Evolutionary conservation across 1,284 basidiomycete species (phyloP).

Genomic region (Hypsizygus ulmarius): DNA sequence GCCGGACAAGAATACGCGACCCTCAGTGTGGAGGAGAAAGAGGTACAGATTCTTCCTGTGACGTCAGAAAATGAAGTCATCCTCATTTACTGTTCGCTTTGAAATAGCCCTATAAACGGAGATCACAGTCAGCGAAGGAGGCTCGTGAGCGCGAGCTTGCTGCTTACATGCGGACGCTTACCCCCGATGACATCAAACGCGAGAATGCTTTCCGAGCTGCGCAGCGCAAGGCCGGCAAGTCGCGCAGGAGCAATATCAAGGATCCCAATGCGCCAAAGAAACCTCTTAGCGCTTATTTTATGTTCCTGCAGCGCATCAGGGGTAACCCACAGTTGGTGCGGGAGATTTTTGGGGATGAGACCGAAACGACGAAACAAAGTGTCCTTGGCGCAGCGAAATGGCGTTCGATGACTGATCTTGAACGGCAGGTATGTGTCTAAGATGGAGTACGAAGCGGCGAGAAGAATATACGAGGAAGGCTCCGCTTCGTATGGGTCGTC

Average conservation of each 20-base stretch:
- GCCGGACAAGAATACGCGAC: slow-evolving; percentile 88
- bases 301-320: slow-evolving; percentile 89
- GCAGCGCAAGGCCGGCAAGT: slow-evolving; percentile 92
- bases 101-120: slow-evolving; percentile 74
- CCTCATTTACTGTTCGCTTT: slow-evolving; percentile 27
- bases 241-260: slow-evolving; percentile 92
- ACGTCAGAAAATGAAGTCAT: slow-evolving; percentile 26
- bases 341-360: slow-evolving; percentile 89
- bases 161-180: slow-evolving; percentile 86
- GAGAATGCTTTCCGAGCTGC: slow-evolving; percentile 91
- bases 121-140: slow-evolving; percentile 83
- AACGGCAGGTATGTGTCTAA: slow-evolving; percentile 80
- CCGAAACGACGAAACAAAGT: slow-evolving; percentile 93
- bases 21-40: slow-evolving; percentile 78
- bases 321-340: slow-evolving; percentile 68
- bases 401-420: slow-evolving; percentile 88
- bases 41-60: slow-evolving; percentile 44
- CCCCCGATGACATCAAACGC: slow-evolving; percentile 91
- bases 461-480: slow-evolving; percentile 81
- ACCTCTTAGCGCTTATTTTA: slow-evolving; percentile 91
- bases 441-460: slow-evolving; percentile 82
- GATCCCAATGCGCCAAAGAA: slow-evolving; percentile 97
- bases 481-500: slow-evolving; percentile 59
- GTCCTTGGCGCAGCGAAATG: slow-evolving; percentile 91
- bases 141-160: slow-evolving; percentile 78